A percentile compares a stretch with the other conserved stretches of the same genome.
phyloP scores from a whole-genome alignment of 73 alveolate genomes.

The Stentor coeruleus region DNA sequence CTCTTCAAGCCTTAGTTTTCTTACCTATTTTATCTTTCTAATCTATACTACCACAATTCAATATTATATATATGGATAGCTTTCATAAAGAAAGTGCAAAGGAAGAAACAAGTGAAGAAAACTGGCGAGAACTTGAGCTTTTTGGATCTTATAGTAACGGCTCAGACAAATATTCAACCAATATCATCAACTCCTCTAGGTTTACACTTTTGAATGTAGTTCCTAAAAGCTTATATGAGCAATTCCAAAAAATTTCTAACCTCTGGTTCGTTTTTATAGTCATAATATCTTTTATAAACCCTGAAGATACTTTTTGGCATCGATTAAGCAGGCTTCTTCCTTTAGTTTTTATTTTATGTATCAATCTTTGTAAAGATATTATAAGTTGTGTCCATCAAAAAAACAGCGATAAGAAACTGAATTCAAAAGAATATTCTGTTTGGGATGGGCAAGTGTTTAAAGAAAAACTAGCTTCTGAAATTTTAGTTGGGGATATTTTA shows the following conservation, averaged over 20 bases:
- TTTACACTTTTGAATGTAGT: too few species aligned
- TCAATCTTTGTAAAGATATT: conserved; percentile 39
- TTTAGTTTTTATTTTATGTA: conserved; percentile 61
- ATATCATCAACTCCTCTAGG: too few species aligned
- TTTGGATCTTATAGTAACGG: too few species aligned
- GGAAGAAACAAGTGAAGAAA: too few species aligned
- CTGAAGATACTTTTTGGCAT: conserved; percentile 17
- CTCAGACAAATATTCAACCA: too few species aligned
- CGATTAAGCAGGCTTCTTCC: conserved; percentile 73
- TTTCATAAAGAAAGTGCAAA: too few species aligned
- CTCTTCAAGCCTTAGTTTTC: too few species aligned
- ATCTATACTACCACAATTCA: too few species aligned
- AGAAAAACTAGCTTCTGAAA: neutral
- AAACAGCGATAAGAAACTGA: neutral
- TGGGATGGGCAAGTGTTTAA: neutral
- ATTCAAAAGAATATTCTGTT: neutral
- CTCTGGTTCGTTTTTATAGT: conserved; percentile 65
- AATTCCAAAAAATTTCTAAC: conserved; percentile 72
- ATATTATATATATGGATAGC: too few species aligned
- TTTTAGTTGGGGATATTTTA: conserved; percentile 6
- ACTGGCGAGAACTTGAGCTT: too few species aligned
- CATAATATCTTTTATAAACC: conserved; percentile 36
- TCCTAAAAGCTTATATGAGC: conserved; percentile 71
- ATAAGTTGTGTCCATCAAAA: neutral
- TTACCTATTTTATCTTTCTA: too few species aligned